Base-by-base conservation (phyloP, 2,329 filamentous ascomycete species). In the Calonectria fujianensis region DNA sequence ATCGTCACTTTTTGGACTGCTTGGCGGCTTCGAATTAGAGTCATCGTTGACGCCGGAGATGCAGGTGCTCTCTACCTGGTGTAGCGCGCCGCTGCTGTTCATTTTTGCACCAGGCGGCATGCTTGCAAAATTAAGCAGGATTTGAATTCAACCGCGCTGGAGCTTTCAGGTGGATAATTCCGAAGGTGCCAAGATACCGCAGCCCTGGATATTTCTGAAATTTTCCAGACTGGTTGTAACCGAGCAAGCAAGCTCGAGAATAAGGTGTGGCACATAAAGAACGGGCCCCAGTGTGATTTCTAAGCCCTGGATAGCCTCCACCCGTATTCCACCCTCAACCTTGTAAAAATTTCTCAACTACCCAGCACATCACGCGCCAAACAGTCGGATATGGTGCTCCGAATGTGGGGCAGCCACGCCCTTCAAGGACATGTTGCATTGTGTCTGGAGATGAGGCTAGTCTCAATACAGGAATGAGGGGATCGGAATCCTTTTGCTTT, bases 401-500 rank as follows among this genome's bases (percentile, higher is more conserved):
- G 57, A 27, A 27, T 41, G 57, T 63, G 57, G 57, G 57, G 57
- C 57, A 39, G 1, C 24, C 24, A 39, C 57, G 57, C 57, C 57
- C 57, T 63, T 31, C 24, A 29, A 63, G 9, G 57, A 63, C 57
- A 63, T 37, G 57, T 18, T 29, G 35, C 57, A 29, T 41, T n/a
- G 7, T 31, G 37, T 14, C 18, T 29, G 35, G 24, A 41, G 35
- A 41, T 41, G 57, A 63, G 39, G 57, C 57, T 63, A 63, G 57
- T 63, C 57, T 63, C 57, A 63, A 63, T 63, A 5, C 13, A 45
- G 57, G 57, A 63, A 63, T 63, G 57, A 63, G 57, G 57, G 57
- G 57, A 41, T 63, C 27, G 37, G 57, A 16, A 63, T 41, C 8
- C 39, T 27, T 37, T 41, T 41, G 31, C 18, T 63, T 37, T 29